Evolutionary conservation across 495 filamentous ascomycete genomes (phyloP).

Genomic region (Hypoxylon crocopeplum): DNA sequence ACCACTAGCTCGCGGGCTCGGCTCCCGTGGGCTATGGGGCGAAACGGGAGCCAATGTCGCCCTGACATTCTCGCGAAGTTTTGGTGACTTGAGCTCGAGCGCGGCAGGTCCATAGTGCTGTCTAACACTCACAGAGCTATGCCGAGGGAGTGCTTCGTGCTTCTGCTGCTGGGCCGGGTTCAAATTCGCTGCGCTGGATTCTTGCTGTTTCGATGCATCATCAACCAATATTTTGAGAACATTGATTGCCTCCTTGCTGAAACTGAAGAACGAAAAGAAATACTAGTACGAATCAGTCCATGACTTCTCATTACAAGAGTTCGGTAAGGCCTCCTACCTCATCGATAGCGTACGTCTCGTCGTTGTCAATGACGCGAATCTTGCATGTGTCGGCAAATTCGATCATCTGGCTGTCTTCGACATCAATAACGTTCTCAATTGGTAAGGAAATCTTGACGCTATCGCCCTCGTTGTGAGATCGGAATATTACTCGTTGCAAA

Average conservation of each 20-base stretch:
- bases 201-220: constrained; percentile 61
- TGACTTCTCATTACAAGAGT: not conserved
- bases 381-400: constrained; percentile 95
- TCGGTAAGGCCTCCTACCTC: constrained; percentile 67
- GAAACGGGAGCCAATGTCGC: constrained; percentile 66
- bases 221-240: constrained; percentile 78
- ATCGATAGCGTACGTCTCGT: constrained; percentile 92
- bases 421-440: constrained; percentile 85
- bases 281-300: constrained; percentile 65
- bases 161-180: constrained; percentile 13
- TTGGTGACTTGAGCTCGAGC: constrained; percentile 51
- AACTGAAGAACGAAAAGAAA: constrained; percentile 94
- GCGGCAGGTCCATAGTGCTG: constrained; percentile 35
- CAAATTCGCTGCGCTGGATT: constrained; percentile 30
- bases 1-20: constrained; percentile 53
- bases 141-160: constrained; percentile 7
- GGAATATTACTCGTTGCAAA: constrained; percentile 92
- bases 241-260: constrained; percentile 82
- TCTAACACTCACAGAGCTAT: constrained; percentile 19
- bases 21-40: constrained; percentile 57
- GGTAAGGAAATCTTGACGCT: constrained; percentile 96
- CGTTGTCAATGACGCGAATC: constrained; percentile 87
- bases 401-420: constrained; percentile 90
- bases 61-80: constrained; percentile 66
- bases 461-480: constrained; percentile 94